Conservation (phyloP, 345 rosid genomes). For the Ailanthus altissimus region DNA sequence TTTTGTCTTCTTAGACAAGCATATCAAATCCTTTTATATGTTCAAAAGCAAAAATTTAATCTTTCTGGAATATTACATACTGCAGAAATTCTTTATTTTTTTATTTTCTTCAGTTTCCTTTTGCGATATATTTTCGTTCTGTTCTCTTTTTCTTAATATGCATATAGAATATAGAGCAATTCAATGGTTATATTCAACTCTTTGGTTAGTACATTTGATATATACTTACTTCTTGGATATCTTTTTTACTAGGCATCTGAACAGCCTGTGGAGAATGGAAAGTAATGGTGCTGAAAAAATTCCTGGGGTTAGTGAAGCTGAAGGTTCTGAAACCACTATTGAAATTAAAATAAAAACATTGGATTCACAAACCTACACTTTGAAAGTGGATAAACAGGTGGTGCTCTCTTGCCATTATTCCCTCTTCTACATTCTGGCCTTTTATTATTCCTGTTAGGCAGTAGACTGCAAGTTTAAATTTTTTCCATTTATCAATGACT, state of each 20-base stretch:
- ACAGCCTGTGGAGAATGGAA: conserved; percentile 48
- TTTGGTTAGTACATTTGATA: background rate
- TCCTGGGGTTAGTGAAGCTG: conserved; percentile 35
- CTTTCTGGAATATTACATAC: background rate
- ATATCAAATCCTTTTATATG: background rate
- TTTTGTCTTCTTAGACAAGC: background rate
- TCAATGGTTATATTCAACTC: background rate
- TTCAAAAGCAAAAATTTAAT: background rate
- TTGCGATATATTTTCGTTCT: background rate
- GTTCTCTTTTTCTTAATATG: background rate
- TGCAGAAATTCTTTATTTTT: background rate
- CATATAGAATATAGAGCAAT: background rate
- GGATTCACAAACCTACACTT: conserved; percentile 71
- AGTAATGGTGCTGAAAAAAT: conserved; percentile 40
- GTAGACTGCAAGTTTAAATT: background rate
- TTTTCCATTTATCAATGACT: background rate
- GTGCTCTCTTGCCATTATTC: conserved; percentile 12
- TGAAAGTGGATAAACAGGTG: conserved; percentile 81
- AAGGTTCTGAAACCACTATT: conserved; percentile 52
- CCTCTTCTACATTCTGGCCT: background rate
- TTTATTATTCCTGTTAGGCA: background rate
- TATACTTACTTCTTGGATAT: conserved; percentile 22
- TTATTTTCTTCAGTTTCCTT: background rate
- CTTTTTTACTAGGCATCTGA: conserved; percentile 31
- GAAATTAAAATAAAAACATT: conserved; percentile 75